Percentiles rank a stretch among this genome's conserved stretches.
These are phyloP conservation scores for Trametes coccinea DNA, from an alignment of 768 basidiomycete genomes.

Conservation along the genomic window DNA sequence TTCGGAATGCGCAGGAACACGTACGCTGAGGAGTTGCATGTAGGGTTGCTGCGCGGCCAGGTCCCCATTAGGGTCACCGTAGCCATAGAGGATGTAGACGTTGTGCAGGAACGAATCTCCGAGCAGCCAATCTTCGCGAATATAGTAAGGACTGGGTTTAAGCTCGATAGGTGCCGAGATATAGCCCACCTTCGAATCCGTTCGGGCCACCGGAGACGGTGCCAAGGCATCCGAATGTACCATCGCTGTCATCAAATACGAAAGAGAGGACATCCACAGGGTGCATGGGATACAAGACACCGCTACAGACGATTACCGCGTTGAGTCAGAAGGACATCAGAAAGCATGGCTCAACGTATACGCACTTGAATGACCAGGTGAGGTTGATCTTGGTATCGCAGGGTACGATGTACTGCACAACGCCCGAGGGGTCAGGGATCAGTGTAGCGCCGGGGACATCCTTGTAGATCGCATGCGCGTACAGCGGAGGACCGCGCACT, in stretches of 20 bases:
- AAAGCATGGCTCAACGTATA: not conserved
- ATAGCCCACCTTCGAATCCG: not conserved
- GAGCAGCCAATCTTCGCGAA: constrained; percentile 20
- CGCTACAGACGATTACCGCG: not conserved
- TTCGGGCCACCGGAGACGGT: not conserved
- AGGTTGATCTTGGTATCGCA: constrained; percentile 12
- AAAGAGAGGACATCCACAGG: not conserved
- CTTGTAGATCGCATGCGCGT: constrained; percentile 10
- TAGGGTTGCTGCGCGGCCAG: not conserved
- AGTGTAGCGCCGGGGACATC: not conserved
- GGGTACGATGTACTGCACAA: not conserved
- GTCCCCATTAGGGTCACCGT: not conserved
- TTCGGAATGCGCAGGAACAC: not conserved
- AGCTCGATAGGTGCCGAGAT: not conserved
- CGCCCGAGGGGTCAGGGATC: not conserved
- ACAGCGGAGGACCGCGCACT: not conserved
- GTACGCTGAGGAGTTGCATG: constrained; percentile 23
- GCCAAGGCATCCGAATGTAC: not conserved
- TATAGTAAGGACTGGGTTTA: not conserved
- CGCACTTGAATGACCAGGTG: constrained; percentile 8
- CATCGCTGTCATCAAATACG: not conserved
- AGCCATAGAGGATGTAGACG: constrained; percentile 23
- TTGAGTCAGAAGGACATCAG: not conserved
- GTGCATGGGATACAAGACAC: constrained; percentile 6
- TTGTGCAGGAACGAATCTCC: constrained; percentile 27